Evolutionary conservation across 495 filamentous ascomycete genomes (phyloP), one percentile per base, ranked within the genome.

Genomic region (Tuber umbilicatum): DNA sequence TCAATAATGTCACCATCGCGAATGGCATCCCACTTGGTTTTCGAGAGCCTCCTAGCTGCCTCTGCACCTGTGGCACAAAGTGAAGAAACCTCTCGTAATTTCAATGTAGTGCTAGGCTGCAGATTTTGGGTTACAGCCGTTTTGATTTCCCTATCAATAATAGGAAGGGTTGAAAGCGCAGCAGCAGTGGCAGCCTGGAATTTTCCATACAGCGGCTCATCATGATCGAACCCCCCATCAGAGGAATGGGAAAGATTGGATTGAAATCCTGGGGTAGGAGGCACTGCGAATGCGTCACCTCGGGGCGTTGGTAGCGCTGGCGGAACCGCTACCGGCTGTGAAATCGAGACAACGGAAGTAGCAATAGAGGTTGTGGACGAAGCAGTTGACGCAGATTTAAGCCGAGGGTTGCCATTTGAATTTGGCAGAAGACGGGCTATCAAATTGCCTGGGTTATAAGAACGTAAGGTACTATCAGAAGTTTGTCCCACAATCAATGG

Each of bases 21-120:
- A 50, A 82, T 79, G 16, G 78, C 80, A 43, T 82, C 80, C 78
- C 81, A 80, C 37, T 80, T 82, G 10, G 76, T 74, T 64, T 76
- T 78, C 38, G 76, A 74, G 40, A 82, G 68, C n/a, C 81, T 74
- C 40, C 81, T 74, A 21, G 81, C 81, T 27, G 78, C 80, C 27
- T 82, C 81, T 9, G 73, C 75, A 37, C 77, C 80, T 7, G 75
- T 73, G n/a, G 75, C 70, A 31, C 81, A 82, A 42, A 82, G 68
- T 37, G 75, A 70, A 23, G 78, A 77, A 17, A 82, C 78, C 70
- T 82, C 81, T 5, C 80, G 64, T 40, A 82, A 67, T 70, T 82
- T 82, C n/a, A 82, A 39, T 17, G 78, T 71, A 17, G 77, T 77
- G 21, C 73, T 69, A 9, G 81, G 81, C 38, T 80, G 81, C 45